Evolutionary conservation across 2,329 filamentous ascomycete genomes (phyloP), one percentile per base, ranked within the genome.

Genomic region (Colletotrichum sp.): DNA sequence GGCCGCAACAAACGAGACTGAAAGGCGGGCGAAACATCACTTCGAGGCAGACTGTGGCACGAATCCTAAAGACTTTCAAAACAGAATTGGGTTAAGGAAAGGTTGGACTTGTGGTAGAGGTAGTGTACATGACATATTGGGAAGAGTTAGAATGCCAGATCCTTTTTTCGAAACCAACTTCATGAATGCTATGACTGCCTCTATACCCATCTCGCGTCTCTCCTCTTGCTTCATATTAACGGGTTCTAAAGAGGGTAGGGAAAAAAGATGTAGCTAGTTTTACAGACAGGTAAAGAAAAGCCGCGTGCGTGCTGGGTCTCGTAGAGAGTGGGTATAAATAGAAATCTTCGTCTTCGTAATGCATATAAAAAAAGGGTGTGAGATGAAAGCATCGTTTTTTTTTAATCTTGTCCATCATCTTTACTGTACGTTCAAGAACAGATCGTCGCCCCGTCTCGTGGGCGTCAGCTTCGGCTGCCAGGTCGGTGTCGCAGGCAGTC

Each of bases 391-490:
- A 13, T 21, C n/a, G n/a, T 52, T 13, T 49, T 49, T 39, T 44
- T 21, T 52, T 8, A 15, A 10, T 24, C 34, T 16, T 13, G 8
- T 62, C 59, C 55, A 24, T 16, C 24, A 34, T 62, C 10, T 34
- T 64, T 77, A 91, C 76, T 88, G 87, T 77, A 92, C 90, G 78
- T 89, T 89, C 79, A 92, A 80, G 78, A 90, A 93, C 75, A 95
- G 80, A 81, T 95, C 92, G 30, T 93, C 91, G 0, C 94, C 93
- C 65, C 91, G 88, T 76, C 92, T 86, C 72, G 91, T 92, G 4
- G 94, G 94, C 62, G 93, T 95, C 79, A 95, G 80, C 78, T 89
- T 90, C 5, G 93, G 93, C 78, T 92, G 87, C 92, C 92, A 93
- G 2, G 88, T 88, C 1, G 92, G 91, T 49, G 89, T 90, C 44